These are phyloP conservation scores for Metarhizium guizhouense DNA, from an alignment of 2,329 filamentous ascomycete species.

Conservation along the genomic window DNA sequence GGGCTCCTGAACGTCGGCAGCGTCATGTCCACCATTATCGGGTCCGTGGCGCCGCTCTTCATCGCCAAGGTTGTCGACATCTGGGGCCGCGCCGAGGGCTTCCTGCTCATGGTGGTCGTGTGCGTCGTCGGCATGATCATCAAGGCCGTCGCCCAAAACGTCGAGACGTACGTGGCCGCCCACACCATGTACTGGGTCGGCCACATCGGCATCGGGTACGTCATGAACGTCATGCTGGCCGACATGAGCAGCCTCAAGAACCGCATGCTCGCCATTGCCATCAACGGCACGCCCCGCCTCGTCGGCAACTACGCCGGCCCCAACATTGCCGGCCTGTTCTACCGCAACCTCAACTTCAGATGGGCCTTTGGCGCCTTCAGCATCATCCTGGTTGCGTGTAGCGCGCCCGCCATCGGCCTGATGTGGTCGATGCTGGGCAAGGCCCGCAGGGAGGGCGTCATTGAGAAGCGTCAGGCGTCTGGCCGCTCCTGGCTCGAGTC, in stretches of 20 bases:
- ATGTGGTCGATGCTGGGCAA: too few relatives aligned
- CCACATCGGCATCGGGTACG: slow-evolving; percentile 50
- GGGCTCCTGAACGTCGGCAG: slow-evolving; percentile 43
- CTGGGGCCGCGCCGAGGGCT: slow-evolving; percentile 53
- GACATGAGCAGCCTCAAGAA: slow-evolving; percentile 42
- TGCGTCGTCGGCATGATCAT: slow-evolving; percentile 43
- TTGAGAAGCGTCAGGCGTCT: too few relatives aligned
- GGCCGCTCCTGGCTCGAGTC: too few relatives aligned
- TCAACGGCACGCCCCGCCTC: slow-evolving; percentile 32
- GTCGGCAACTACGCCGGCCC: slow-evolving; percentile 30
- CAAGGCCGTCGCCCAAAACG: slow-evolving; percentile 46
- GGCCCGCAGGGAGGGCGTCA: too few relatives aligned
- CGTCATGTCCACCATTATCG: slow-evolving; percentile 45
- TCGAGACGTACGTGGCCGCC: slow-evolving; percentile 19
- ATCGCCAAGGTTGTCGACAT: slow-evolving; percentile 29
- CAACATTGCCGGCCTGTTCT: slow-evolving; percentile 21
- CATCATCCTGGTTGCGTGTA: slow-evolving; percentile 30
- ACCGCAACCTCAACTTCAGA: slow-evolving; percentile 22
- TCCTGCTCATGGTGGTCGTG: slow-evolving; percentile 40
- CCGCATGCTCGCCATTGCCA: slow-evolving; percentile 27
- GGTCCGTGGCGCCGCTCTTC: slow-evolving; percentile 40
- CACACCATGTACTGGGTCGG: slow-evolving; percentile 54
- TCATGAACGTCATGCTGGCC: slow-evolving; percentile 54
- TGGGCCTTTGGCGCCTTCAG: slow-evolving; percentile 49
- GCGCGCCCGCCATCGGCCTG: too few relatives aligned